Percentiles rank a stretch among this genome's conserved stretches.
Evolutionary conservation across 345 rosid species (phyloP).

Genomic region (Chamaenerion angustifolium): DNA sequence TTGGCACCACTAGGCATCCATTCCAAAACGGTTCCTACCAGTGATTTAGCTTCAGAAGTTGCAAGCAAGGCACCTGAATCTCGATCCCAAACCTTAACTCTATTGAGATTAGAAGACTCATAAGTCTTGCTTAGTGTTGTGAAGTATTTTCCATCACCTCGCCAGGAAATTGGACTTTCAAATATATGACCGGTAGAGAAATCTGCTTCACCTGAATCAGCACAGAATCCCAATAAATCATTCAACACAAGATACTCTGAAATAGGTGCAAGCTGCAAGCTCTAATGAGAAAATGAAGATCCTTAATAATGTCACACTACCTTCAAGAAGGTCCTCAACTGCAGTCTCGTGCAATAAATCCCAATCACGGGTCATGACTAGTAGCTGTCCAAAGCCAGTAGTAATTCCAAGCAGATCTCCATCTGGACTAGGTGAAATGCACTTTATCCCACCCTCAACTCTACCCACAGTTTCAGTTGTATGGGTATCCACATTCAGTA

Average conservation of each 20-base stretch:
- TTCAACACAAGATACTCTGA: no score
- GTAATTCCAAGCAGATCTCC: constrained; percentile 68
- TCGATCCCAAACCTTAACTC: constrained; percentile 85
- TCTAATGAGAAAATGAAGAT: constrained; percentile 19
- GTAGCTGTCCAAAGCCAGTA: constrained; percentile 62
- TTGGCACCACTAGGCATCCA: constrained; percentile 99
- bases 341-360: constrained; percentile 71
- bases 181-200: constrained; percentile 15
- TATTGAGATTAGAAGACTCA: constrained; percentile 29
- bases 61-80: constrained; percentile 68
- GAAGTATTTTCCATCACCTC: constrained; percentile 92
- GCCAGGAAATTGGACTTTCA: constrained; percentile 58
- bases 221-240: neutral
- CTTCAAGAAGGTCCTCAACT: constrained; percentile 41
- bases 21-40: constrained; percentile 57
- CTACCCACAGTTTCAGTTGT: constrained; percentile 62
- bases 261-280: no score
- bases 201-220: constrained; percentile 12
- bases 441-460: constrained; percentile 74
- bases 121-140: constrained; percentile 37
- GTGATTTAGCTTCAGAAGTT: constrained; percentile 51
- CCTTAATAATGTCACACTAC: constrained; percentile 79
- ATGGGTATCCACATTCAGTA: constrained; percentile 47
- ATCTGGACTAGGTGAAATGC: constrained; percentile 78
- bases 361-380: constrained; percentile 96